These are phyloP conservation scores for Aegilops sharonensis DNA, from an alignment of 176 grass and related monocot genomes.

Conservation along the genomic window DNA sequence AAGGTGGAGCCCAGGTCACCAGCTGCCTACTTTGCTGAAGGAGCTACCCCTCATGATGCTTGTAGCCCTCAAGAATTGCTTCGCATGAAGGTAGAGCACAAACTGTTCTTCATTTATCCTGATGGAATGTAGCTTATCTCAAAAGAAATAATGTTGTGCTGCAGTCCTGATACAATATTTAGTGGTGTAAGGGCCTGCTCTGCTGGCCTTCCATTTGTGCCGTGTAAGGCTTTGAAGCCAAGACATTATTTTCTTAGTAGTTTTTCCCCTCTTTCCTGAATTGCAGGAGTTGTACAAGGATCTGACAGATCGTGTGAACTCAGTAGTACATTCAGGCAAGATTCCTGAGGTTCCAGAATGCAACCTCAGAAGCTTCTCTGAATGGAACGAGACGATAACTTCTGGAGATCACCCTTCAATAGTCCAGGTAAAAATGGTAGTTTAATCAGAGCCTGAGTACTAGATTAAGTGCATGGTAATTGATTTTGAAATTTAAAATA, in stretches of 20 bases:
- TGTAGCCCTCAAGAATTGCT: slow-evolving; percentile 38
- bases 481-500: neutral
- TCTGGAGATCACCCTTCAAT: slow-evolving; percentile 55
- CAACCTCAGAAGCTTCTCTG: slow-evolving; percentile 38
- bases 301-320: slow-evolving; percentile 43
- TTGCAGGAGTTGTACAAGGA: slow-evolving; percentile 58
- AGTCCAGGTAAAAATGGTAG: slow-evolving; percentile 48
- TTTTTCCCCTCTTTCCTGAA: slow-evolving; percentile 9
- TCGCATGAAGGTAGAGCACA: slow-evolving; percentile 53
- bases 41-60: slow-evolving; percentile 8
- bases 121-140: slow-evolving; percentile 4
- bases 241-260: neutral
- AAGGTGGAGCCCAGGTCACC: slow-evolving; percentile 71
- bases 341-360: slow-evolving; percentile 31
- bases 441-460: neutral
- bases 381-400: slow-evolving; percentile 51
- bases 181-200: neutral
- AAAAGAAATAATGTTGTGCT: neutral
- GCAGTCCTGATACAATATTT: neutral
- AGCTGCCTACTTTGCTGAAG: slow-evolving; percentile 51
- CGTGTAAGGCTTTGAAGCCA: neutral
- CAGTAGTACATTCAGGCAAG: slow-evolving; percentile 39
- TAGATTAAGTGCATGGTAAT: slow-evolving; percentile 8
- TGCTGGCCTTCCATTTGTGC: neutral
- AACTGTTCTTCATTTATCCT: neutral